Percentiles rank a stretch among this genome's conserved stretches.
phyloP scores from a whole-genome alignment of 306 rosid genomes.

The Ormosia semicastrata region DNA sequence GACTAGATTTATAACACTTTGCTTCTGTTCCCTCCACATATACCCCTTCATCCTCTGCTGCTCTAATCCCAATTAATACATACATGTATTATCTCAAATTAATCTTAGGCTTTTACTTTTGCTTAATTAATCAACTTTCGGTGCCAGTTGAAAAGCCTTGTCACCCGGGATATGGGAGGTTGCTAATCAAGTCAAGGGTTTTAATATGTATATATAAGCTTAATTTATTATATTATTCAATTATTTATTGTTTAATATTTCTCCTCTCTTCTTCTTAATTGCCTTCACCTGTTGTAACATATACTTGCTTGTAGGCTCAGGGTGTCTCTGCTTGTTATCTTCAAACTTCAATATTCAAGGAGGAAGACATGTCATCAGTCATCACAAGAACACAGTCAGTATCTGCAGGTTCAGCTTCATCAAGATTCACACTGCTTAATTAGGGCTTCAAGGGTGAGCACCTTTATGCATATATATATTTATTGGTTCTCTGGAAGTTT shows the following conservation, averaged over 20 bases:
- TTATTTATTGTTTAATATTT: not conserved
- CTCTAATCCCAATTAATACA: conserved; percentile 8
- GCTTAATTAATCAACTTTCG: conserved; percentile 33
- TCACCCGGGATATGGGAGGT: conserved; percentile 23
- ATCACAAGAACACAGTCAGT: conserved; percentile 25
- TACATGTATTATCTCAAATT: not conserved
- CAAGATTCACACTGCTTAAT: conserved; percentile 56
- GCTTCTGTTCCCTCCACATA: not conserved
- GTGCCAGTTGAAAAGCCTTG: conserved; percentile 37
- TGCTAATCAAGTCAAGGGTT: not conserved
- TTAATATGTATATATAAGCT: not conserved
- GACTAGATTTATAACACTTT: not conserved
- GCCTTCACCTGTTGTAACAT: not conserved
- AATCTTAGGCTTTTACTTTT: conserved; percentile 16
- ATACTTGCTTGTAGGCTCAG: not conserved
- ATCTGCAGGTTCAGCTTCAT: conserved; percentile 55
- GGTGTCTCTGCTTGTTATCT: not conserved
- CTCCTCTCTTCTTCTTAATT: not conserved
- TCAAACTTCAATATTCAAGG: not conserved
- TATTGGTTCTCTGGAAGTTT: not conserved
- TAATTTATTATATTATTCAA: not conserved
- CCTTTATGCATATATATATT: no score
- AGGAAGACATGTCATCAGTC: not conserved
- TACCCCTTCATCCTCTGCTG: not conserved
- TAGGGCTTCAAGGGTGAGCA: not conserved